Percentiles rank a stretch among this genome's conserved stretches.
phyloP scores from a whole-genome alignment of 177 flowering plant genomes.

The Vitis hybrid region DNA sequence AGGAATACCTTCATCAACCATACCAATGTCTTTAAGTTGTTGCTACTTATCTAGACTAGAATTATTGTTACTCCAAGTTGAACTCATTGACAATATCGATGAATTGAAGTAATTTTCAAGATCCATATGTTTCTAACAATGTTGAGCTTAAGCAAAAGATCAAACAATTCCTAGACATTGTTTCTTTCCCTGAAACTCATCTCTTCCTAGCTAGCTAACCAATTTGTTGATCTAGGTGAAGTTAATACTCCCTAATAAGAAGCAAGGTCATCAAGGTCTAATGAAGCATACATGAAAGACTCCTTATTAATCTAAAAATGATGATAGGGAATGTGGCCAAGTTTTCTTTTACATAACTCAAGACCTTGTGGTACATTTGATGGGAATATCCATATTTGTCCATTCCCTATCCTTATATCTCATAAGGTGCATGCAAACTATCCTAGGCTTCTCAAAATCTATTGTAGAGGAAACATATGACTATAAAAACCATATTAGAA shows the following conservation, averaged over 20 bases:
- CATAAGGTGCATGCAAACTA: too few relatives aligned
- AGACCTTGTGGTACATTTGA: background rate
- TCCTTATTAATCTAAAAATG: background rate
- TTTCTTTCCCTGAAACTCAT: background rate
- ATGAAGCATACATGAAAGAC: background rate
- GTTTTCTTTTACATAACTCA: background rate
- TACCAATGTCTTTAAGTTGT: slow-evolving; percentile 30
- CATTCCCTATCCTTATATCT: too few relatives aligned
- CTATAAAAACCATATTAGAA: too few relatives aligned
- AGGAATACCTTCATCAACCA: slow-evolving; percentile 53
- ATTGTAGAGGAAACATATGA: too few relatives aligned
- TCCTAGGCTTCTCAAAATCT: too few relatives aligned
- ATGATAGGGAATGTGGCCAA: background rate
- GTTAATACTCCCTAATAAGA: background rate
- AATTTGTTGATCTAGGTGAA: background rate
- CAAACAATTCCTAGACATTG: background rate
- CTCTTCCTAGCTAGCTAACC: background rate
- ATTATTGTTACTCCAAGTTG: slow-evolving; percentile 8
- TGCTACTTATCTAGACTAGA: slow-evolving; percentile 35
- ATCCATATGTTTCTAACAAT: background rate
- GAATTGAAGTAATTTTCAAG: background rate
- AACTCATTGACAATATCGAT: too few relatives aligned
- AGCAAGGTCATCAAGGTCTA: background rate
- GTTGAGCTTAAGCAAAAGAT: background rate
- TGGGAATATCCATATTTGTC: too few relatives aligned